phyloP scores from a whole-genome alignment of 2,329 filamentous ascomycete genomes.

The Cercospora sojina region DNA sequence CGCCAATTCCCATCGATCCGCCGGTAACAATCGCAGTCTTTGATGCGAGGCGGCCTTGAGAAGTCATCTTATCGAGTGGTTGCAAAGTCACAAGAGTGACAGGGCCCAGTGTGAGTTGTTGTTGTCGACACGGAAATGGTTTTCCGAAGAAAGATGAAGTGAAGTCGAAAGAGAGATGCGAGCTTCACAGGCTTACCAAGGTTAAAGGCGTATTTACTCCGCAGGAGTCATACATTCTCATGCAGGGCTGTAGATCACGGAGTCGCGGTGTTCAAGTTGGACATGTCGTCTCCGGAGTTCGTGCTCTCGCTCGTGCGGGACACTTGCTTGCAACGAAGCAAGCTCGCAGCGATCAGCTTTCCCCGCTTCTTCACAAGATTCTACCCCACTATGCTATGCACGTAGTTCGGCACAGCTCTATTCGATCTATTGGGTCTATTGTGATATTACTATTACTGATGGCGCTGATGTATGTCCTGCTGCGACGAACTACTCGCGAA shows the following conservation, averaged over 20 bases:
- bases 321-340: not conserved
- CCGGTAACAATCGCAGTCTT: slow-evolving; percentile 34
- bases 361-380: not conserved
- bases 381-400: not conserved
- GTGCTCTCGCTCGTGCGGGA: not conserved
- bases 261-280: not conserved
- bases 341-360: not conserved
- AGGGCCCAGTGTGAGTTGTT: too few relatives aligned
- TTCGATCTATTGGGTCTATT: not conserved
- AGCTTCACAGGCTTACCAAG: not conserved
- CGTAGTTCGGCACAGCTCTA: not conserved
- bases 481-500: too few relatives aligned
- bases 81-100: too few relatives aligned
- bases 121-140: not conserved
- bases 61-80: not conserved
- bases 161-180: not conserved
- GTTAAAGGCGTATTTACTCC: not conserved
- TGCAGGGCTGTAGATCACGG: not conserved
- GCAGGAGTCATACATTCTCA: not conserved
- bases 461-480: not conserved
- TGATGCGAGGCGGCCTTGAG: slow-evolving; percentile 17
- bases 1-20: slow-evolving; percentile 35
- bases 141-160: not conserved
- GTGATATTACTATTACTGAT: not conserved
- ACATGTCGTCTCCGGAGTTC: not conserved